Percentiles rank a stretch among this genome's conserved stretches.
phyloP scores from a whole-genome alignment of 306 rosid species.

The Lathyrus oleraceus region DNA sequence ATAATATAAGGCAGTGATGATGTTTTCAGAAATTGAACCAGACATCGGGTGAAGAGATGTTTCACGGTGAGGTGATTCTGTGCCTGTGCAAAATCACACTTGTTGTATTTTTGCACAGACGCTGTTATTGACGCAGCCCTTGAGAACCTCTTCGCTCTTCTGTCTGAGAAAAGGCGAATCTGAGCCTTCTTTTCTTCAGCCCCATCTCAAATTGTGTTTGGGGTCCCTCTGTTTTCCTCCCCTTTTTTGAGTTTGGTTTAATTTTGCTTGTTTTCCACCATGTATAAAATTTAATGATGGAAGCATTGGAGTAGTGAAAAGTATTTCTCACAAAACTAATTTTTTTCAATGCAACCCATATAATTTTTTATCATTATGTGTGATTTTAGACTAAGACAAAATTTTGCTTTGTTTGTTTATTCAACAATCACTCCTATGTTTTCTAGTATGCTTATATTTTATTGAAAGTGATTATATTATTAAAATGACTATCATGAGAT shows the following conservation, averaged over 20 bases:
- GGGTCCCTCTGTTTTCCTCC: not conserved
- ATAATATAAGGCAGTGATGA: conserved; percentile 35
- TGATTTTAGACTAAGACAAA: too few species aligned
- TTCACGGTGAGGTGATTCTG: conserved; percentile 15
- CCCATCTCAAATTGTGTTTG: not conserved
- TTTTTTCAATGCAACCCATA: not conserved
- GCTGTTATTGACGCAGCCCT: conserved; percentile 28
- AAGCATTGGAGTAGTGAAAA: not conserved
- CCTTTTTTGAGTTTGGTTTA: not conserved
- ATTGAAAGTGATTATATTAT: too few species aligned
- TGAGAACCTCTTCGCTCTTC: not conserved
- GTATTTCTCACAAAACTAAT: not conserved
- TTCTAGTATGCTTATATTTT: too few species aligned
- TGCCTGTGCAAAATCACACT: conserved; percentile 16
- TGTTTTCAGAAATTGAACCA: not conserved
- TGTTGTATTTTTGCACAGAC: conserved; percentile 18
- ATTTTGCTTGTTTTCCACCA: not conserved
- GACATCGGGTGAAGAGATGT: too few species aligned
- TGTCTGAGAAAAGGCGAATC: conserved; percentile 8
- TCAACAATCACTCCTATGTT: too few species aligned
- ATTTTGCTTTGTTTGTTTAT: too few species aligned
- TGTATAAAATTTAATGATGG: not conserved
- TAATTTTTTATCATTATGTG: not conserved
- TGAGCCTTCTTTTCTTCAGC: not conserved
- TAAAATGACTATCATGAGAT: too few species aligned